A percentile compares a stretch with the other conserved stretches of the same genome.
Evolutionary conservation across 1,139 yeast genomes (phyloP).

Genomic region (Nakaseomyces kungkrabaensis): DNA sequence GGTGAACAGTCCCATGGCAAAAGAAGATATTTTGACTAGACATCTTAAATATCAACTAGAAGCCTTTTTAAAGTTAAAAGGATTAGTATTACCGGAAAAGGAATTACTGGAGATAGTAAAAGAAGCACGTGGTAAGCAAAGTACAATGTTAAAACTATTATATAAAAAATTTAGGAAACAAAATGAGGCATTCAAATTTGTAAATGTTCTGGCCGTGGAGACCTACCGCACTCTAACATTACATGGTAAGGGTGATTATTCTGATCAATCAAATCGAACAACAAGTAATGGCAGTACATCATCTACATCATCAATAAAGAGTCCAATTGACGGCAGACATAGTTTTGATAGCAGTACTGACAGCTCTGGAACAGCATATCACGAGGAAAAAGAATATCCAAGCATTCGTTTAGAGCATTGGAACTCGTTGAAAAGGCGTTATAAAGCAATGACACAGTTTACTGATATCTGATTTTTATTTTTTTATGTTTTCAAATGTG

Average conservation of each 20-base stretch:
- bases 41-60: constrained; percentile 34
- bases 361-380: not conserved
- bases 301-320: not conserved
- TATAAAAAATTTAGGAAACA: constrained; percentile 33
- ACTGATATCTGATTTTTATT: too few relatives aligned
- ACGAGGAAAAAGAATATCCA: not conserved
- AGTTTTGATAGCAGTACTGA: not conserved
- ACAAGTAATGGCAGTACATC: not conserved
- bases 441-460: not conserved
- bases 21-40: constrained; percentile 30
- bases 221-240: constrained; percentile 12
- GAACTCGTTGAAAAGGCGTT: not conserved
- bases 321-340: not conserved
- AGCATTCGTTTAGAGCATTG: not conserved
- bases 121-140: constrained; percentile 31
- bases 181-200: constrained; percentile 33
- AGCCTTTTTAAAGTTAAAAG: constrained; percentile 35
- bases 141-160: constrained; percentile 31
- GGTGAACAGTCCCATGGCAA: constrained; percentile 31
- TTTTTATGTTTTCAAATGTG: too few relatives aligned
- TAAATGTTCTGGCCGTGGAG: constrained; percentile 29
- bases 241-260: not conserved
- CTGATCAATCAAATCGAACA: not conserved
- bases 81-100: constrained; percentile 34
- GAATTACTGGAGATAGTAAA: constrained; percentile 32